Percentiles rank a stretch among this genome's conserved stretches.
phyloP scores from a whole-genome alignment of 176 grass and related monocot genomes.

The Secale cereale region DNA sequence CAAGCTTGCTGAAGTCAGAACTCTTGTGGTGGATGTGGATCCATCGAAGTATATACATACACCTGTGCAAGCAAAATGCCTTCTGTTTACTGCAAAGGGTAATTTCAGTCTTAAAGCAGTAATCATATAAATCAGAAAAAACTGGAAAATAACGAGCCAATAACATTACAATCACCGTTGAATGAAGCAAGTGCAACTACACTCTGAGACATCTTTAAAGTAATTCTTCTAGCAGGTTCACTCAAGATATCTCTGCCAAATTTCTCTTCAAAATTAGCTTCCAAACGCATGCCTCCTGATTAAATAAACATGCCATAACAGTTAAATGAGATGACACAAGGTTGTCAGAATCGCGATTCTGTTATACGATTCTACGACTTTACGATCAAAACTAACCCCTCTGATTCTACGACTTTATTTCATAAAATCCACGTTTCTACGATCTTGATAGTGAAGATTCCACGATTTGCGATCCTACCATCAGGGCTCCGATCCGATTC shows the following conservation, averaged over 20 bases:
- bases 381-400: too few relatives aligned
- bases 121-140: background rate
- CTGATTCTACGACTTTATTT: too few relatives aligned
- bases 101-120: background rate
- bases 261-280: background rate
- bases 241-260: background rate
- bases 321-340: background rate
- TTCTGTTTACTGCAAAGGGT: background rate
- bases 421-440: too few relatives aligned
- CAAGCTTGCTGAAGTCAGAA: slow-evolving; percentile 21
- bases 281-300: background rate
- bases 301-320: background rate
- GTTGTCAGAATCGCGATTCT: too few relatives aligned
- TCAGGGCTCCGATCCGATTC: too few relatives aligned
- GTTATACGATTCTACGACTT: too few relatives aligned
- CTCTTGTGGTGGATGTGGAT: background rate
- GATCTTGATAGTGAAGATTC: too few relatives aligned
- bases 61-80: slow-evolving; percentile 10
- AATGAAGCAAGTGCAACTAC: slow-evolving; percentile 9
- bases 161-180: background rate
- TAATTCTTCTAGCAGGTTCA: background rate
- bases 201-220: background rate
- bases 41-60: background rate
- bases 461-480: too few relatives aligned
- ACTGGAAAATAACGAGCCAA: background rate